Evolutionary conservation across 176 grass and related monocot species (phyloP).

Genomic region (Triticum timopheevii): DNA sequence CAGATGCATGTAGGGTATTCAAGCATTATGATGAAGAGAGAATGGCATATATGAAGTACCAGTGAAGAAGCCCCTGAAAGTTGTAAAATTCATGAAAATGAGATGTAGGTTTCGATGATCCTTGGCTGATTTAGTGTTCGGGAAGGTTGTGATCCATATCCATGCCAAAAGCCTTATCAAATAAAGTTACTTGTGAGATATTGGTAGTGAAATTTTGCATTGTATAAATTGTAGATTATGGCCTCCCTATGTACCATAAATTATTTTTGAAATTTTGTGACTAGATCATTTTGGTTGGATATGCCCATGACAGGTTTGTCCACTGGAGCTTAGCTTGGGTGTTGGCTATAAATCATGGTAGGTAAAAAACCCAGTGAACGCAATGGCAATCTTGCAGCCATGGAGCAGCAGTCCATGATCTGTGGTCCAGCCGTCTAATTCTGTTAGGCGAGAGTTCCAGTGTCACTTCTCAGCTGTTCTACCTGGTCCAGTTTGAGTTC

Average conservation of each 20-base stretch:
- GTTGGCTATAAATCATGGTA: background rate
- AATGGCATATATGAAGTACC: background rate
- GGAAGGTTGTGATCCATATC: background rate
- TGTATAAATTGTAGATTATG: background rate
- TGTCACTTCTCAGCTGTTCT: background rate
- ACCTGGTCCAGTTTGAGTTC: background rate
- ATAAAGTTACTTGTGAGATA: background rate
- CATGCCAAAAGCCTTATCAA: background rate
- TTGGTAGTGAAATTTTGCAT: background rate
- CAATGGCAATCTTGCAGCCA: background rate
- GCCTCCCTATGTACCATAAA: rapidly evolving
- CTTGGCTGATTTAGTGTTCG: background rate
- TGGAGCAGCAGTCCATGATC: background rate
- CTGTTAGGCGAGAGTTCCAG: background rate
- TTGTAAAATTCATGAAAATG: background rate
- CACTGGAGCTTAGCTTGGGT: background rate
- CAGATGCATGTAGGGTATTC: background rate
- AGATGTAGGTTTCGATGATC: background rate
- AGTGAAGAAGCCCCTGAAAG: background rate
- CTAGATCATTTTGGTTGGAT: background rate
- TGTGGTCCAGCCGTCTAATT: background rate
- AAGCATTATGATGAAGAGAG: background rate
- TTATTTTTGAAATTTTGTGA: background rate
- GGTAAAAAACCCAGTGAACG: background rate
- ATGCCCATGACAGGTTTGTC: background rate